A percentile compares a stretch with the other conserved stretches of the same genome.
Conservation (phyloP, 441 rosid species). For the Dalechampia spathulata region DNA sequence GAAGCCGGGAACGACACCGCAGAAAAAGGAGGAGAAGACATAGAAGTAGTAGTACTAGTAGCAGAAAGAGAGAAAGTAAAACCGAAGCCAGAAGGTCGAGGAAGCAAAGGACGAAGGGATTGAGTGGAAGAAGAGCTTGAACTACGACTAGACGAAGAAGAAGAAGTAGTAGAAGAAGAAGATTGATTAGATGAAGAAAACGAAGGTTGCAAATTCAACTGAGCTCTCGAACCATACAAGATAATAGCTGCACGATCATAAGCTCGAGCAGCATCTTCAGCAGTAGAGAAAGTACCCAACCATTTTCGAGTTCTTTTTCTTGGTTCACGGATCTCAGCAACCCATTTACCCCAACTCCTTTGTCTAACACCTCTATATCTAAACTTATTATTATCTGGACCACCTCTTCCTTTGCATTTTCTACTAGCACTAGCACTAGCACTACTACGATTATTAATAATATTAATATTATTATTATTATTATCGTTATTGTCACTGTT, state of each 20-base stretch:
- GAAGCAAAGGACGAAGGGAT: slow-evolving; percentile 79
- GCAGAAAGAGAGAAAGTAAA: slow-evolving; percentile 20
- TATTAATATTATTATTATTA: too few species aligned
- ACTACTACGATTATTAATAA: too few species aligned
- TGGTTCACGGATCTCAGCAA: slow-evolving; percentile 96
- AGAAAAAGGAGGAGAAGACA: neutral
- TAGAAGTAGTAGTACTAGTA: too few species aligned
- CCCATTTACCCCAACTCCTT: slow-evolving; percentile 98
- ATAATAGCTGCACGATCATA: slow-evolving; percentile 90
- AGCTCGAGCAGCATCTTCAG: slow-evolving; percentile 93
- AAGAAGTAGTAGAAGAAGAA: slow-evolving; percentile 27
- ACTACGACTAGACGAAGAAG: slow-evolving; percentile 28
- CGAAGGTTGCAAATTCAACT: slow-evolving; percentile 69
- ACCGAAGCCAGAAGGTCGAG: slow-evolving; percentile 58
- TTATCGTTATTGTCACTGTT: too few species aligned
- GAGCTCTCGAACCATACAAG: slow-evolving; percentile 82
- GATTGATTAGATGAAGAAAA: slow-evolving; percentile 30
- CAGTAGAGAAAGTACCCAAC: slow-evolving; percentile 91
- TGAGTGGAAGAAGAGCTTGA: slow-evolving; percentile 8
- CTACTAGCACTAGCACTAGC: too few species aligned
- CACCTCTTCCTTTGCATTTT: slow-evolving; percentile 78
- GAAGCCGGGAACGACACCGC: too few species aligned
- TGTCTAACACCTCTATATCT: slow-evolving; percentile 87
- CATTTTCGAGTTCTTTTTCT: slow-evolving; percentile 81
- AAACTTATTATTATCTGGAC: slow-evolving; percentile 84